These are phyloP conservation scores for Trichoderma sp. DNA, from an alignment of 2,329 filamentous ascomycete species.

Conservation along the genomic window DNA sequence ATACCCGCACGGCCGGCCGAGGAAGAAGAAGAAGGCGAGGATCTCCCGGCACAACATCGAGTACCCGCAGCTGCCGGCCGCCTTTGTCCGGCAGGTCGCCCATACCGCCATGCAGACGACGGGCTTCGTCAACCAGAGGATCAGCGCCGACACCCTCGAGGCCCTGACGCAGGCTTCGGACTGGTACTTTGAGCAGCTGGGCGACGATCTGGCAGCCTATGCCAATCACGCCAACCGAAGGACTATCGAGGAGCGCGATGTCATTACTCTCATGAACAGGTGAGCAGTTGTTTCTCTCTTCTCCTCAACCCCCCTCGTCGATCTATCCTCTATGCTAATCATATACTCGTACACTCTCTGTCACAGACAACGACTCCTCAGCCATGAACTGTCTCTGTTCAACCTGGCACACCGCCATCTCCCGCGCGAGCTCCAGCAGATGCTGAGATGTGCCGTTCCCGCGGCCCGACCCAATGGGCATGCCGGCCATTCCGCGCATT, in stretches of 20 bases:
- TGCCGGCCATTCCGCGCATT: too few species aligned
- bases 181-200: conserved; percentile 88
- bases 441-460: conserved; percentile 67
- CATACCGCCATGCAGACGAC: conserved; percentile 70
- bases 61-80: conserved; percentile 72
- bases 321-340: background rate
- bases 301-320: conserved; percentile 31
- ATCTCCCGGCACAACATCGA: conserved; percentile 72
- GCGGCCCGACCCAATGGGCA: conserved; percentile 48
- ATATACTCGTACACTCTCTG: background rate
- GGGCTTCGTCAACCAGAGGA: conserved; percentile 65
- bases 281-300: conserved; percentile 48
- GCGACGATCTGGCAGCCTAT: conserved; percentile 78
- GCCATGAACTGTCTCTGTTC: conserved; percentile 72
- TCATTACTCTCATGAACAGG: conserved; percentile 81
- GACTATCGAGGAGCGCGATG: conserved; percentile 83
- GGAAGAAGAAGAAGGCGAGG: conserved; percentile 46
- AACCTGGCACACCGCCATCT: conserved; percentile 82
- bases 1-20: conserved; percentile 19
- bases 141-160: conserved; percentile 72
- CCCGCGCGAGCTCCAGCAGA: conserved; percentile 79
- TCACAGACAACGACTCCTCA: conserved; percentile 74
- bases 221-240: conserved; percentile 80
- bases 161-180: conserved; percentile 80
- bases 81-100: conserved; percentile 73